Percentiles rank a stretch among this genome's conserved stretches.
These are phyloP conservation scores for Dothistroma septosporum DNA, from an alignment of 2,329 filamentous ascomycete species.

Conservation along the genomic window DNA sequence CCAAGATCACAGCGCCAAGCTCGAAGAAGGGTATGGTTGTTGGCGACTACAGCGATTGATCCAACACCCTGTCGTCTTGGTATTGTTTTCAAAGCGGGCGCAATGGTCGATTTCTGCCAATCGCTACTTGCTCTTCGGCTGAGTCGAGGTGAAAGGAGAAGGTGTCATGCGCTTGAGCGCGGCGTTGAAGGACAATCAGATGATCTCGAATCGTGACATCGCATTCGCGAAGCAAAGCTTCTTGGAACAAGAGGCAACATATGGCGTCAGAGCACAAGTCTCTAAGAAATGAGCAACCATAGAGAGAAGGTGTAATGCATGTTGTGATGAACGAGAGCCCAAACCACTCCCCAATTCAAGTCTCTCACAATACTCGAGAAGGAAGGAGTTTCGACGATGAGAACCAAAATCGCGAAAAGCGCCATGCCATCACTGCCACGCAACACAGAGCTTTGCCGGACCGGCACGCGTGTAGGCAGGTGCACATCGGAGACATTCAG, in stretches of 20 bases:
- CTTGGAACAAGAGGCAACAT: background rate
- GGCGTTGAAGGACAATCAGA: slow-evolving; percentile 10
- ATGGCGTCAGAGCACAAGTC: background rate
- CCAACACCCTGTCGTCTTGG: background rate
- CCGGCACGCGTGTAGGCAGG: background rate
- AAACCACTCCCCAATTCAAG: background rate
- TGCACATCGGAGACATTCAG: background rate
- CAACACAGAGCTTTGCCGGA: background rate
- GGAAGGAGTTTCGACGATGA: background rate
- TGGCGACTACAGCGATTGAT: slow-evolving; percentile 18
- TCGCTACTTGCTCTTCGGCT: slow-evolving; percentile 10
- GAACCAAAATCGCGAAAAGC: background rate
- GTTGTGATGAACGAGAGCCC: background rate
- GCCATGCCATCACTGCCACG: background rate
- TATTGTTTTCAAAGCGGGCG: slow-evolving; percentile 3
- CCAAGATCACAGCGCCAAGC: slow-evolving; percentile 25
- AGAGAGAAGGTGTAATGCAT: slow-evolving; percentile 3
- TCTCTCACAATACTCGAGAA: background rate
- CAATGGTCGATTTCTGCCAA: slow-evolving; percentile 13
- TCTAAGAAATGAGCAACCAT: background rate
- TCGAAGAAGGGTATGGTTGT: slow-evolving; percentile 17
- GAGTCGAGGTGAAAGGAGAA: slow-evolving; percentile 6
- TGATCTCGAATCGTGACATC: background rate
- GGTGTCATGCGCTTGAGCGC: slow-evolving; percentile 16
- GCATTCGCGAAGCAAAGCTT: background rate